Evolutionary conservation across 495 filamentous ascomycete species (phyloP), one percentile per base, ranked within the genome.

Genomic region (Aspergillus campestris): DNA sequence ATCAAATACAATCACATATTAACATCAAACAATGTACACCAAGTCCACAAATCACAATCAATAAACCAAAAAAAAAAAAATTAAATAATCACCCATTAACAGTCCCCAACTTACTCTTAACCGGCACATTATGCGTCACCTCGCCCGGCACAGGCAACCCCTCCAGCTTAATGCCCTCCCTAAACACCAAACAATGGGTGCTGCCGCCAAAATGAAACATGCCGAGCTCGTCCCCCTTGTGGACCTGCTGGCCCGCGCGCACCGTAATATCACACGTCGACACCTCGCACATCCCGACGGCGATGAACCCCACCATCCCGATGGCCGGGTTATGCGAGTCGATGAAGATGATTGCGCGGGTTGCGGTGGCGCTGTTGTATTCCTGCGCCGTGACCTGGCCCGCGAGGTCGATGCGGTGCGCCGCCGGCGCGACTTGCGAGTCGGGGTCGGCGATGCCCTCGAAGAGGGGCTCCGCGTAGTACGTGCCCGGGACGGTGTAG

Each of bases 281-380:
- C 11, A 84, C 78, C 52, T 87, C 81, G 34, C 74, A 74, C 82
- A 86, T 86, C 10, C 80, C 83, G 0, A 86, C 66, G 8, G 66
- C 72, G 6, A 87, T 55, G 41, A 84, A 76, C 2, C 66, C 71
- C 76, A 86, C 77, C 34, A 85, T 50, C 5, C 83, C 81, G 38
- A 85, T 77, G 13, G 43, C 44, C n/a, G 71, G 67, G 48, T 80
- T 80, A 37, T 84, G 79, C 0, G 79, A 77, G 53, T 84, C 65
- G 49, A 86, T 75, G 59, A 83, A 81, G 40, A 86, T 74, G 13
- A 86, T 50, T 0, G 73, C 80, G n/a, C 82, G 70, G 11, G 81
- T 79, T 6, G 59, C 58, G 4, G 80, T 57, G 15, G 67, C 65
- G 0, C 77, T 73, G 28, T 84, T 52, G 54, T 84, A 87, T 27